A percentile compares a stretch with the other conserved stretches of the same genome.
Evolutionary conservation across 768 basidiomycete species (phyloP).

Genomic region (Hericium rajendrae): DNA sequence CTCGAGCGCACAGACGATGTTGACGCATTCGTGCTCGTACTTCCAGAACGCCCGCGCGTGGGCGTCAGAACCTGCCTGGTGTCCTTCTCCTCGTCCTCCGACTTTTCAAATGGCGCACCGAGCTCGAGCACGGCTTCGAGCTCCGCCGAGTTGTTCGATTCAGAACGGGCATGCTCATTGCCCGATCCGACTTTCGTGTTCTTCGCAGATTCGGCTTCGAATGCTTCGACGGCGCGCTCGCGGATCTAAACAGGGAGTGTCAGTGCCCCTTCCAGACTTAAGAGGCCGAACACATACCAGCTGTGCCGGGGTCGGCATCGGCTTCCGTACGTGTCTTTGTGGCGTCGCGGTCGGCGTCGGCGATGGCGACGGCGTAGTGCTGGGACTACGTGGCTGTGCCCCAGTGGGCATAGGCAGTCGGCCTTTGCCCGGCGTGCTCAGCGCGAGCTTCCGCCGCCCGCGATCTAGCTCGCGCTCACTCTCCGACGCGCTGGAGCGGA

Average conservation of each 20-base stretch:
- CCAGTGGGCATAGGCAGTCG: too few relatives aligned
- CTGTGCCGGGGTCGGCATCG: not conserved
- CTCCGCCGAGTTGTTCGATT: not conserved
- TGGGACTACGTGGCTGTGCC: too few relatives aligned
- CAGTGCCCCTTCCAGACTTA: not conserved
- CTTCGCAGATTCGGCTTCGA: not conserved
- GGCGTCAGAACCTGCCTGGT: not conserved
- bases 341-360: not conserved
- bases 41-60: not conserved
- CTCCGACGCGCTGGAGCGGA: not conserved
- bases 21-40: not conserved
- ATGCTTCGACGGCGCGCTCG: not conserved
- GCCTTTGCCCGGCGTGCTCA: too few relatives aligned
- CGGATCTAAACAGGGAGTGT: not conserved
- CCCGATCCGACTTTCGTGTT: not conserved
- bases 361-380: not conserved
- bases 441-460: too few relatives aligned
- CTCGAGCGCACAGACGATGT: not conserved
- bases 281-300: not conserved
- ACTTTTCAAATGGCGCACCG: not conserved
- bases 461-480: not conserved
- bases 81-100: not conserved
- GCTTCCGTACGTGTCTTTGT: not conserved
- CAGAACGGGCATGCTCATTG: not conserved
- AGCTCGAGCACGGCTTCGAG: not conserved